phyloP scores from a whole-genome alignment of 768 basidiomycete species.

The Saitozyma podzolica region DNA sequence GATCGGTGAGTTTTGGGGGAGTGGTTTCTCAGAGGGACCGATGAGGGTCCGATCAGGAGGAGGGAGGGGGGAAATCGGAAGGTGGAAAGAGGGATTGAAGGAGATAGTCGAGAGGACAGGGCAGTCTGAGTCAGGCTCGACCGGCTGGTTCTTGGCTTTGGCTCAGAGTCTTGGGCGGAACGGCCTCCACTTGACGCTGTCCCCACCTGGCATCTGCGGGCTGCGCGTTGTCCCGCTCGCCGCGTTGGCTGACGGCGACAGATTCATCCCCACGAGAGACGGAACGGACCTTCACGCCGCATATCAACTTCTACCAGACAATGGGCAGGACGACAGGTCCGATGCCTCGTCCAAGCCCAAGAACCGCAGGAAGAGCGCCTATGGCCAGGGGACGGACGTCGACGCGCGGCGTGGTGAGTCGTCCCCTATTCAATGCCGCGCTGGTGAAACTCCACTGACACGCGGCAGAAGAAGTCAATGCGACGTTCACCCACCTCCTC shows the following conservation, averaged over 20 bases:
- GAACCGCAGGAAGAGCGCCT: conserved; percentile 67
- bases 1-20: conserved; percentile 46
- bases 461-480: conserved; percentile 55
- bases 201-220: no score
- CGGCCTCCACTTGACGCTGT: no score
- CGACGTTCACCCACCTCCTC: conserved; percentile 55
- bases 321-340: conserved; percentile 36
- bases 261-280: conserved; percentile 67
- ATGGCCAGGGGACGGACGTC: conserved; percentile 64
- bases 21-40: no score
- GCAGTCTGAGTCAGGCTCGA: no score
- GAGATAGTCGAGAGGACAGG: no score
- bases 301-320: conserved; percentile 63
- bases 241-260: conserved; percentile 27
- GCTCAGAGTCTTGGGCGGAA: no score
- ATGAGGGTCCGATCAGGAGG: background rate
- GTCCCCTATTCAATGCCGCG: background rate
- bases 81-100: background rate
- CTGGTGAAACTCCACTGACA: background rate
- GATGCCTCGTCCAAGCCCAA: conserved; percentile 60
- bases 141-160: no score
- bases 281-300: conserved; percentile 64
- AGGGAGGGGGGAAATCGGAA: background rate
- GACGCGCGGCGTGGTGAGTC: conserved; percentile 24
- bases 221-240: no score